Evolutionary conservation across 2,329 filamentous ascomycete species (phyloP).

Genomic region (Huntiella savannae): DNA sequence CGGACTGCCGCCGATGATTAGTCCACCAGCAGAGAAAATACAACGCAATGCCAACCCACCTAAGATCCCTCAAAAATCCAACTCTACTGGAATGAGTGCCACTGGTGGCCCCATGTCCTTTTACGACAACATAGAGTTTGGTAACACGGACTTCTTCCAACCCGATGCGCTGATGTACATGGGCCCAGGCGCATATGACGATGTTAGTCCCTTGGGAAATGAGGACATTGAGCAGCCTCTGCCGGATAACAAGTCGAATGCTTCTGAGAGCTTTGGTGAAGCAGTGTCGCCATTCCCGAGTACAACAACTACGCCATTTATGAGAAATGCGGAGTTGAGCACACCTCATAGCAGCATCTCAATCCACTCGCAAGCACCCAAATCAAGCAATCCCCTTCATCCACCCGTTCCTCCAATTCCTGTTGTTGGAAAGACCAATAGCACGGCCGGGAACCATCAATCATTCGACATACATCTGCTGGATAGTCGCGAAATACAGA

Average conservation of each 20-base stretch:
- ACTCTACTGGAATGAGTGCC: conserved; percentile 11
- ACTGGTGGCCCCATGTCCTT: conserved; percentile 13
- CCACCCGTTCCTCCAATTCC: too few relatives aligned
- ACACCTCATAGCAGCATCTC: too few relatives aligned
- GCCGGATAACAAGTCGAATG: neutral
- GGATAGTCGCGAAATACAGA: conserved; percentile 18
- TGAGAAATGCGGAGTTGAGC: too few relatives aligned
- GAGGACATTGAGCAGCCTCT: conserved; percentile 17
- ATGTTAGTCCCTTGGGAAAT: conserved; percentile 25
- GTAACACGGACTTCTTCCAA: conserved; percentile 25
- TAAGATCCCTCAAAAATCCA: conserved; percentile 23
- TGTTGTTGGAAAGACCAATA: too few relatives aligned
- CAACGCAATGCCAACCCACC: conserved; percentile 29
- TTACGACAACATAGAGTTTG: conserved; percentile 18
- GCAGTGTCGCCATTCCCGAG: conserved; percentile 5
- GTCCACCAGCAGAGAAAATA: too few relatives aligned
- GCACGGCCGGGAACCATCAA: neutral
- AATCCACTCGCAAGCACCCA: too few relatives aligned
- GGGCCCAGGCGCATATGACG: conserved; percentile 26
- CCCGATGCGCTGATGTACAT: conserved; percentile 35
- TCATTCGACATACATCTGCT: conserved; percentile 17
- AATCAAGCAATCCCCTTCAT: too few relatives aligned
- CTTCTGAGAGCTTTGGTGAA: too few relatives aligned
- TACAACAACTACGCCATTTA: conserved; percentile 4
- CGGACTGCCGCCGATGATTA: conserved; percentile 30